Evolutionary conservation across 805 yeast genomes (phyloP), one percentile per base, ranked within the genome.

Genomic region (Kazachstania viticola): DNA sequence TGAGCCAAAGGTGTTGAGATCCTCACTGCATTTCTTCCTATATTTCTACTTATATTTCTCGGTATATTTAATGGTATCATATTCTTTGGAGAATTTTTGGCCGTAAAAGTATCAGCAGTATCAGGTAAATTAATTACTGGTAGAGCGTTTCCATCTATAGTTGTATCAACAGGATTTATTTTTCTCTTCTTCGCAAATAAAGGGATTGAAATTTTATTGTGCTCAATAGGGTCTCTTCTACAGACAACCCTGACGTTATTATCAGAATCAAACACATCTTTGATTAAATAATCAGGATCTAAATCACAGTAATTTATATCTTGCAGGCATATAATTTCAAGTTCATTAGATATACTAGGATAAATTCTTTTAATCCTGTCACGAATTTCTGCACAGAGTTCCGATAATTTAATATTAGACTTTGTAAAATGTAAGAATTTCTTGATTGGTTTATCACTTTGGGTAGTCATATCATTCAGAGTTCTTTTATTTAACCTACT

Each of bases 281-380:
- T 65, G 0, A 74, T 76, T 3, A 52, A 39, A 40, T 74, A 81
- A 36, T 79, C 93, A 1, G 85, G 85, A 51, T 82, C 94, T 35
- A 81, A 56, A 47, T 82, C 93, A 42, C 85, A 79, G 33, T 66
- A 67, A 37, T 72, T 67, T 22, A 54, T 52, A 51, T 81, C 88
- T 46, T 80, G 88, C 3, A 82, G 54, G 28, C 69, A 69, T 11
- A 64, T 57, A 27, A 81, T 68, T 9, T 61, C 60, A 16, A 79
- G 49, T 1, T 65, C 65, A 5, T 64, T 70, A 27, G 69, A 74
- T 24, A 52, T 26, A 15, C 64, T 63, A 0, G 88, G 87, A 40
- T 81, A 81, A 28, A 81, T 58, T 46, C 71, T 73, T 17, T 59
- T 47, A 44, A 73, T 74, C 34, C 82, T 63, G 6, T 51, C 55